Evolutionary conservation across 176 grass and related monocot genomes (phyloP), one percentile per base, ranked within the genome.

Genomic region (Carex cristatella): DNA sequence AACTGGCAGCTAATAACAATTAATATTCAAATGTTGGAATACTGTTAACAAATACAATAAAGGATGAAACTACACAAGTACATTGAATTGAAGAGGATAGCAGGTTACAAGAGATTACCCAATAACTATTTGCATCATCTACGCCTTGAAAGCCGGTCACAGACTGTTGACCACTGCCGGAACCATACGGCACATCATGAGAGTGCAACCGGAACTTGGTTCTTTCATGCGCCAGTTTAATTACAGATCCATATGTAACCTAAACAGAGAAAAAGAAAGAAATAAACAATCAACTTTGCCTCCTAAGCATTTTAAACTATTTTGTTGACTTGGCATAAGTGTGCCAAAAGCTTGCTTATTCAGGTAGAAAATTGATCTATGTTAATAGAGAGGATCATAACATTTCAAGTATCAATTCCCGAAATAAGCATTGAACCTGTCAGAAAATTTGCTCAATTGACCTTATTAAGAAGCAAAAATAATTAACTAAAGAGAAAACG

Each of bases 181-280:
- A 94, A 76, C 94, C 94, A 67, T 94, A 97, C 0, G 92, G 90
- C 83, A 97, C 92, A 37, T 97, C 92, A 60, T 97, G 94, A 15
- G 92, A 94, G 84, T 97, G 92, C 73, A 97, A 51, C 80, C 92
- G 85, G 61, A 92, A 94, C 65, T 91, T 91, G 30, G 85, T 92
- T 79, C 44, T 91, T 67, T 94, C 92, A 30, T 92, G 92, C 85
- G 90, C 92, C 85, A 97, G 69, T 61, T 97, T 97, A 55, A 92
- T 87, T 42, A 51, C 87, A 27, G 88, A 88, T 15, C 92, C 92
- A 71, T 92, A 97, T 37, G 92, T 91, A 81, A 97, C 88, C 94
- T 97, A 82, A 76, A 79, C 5, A 38, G 37, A 85, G 61, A 62
- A 55, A 76, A 35, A 80, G 71, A 80, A 14, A 82, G 11, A 76